Conservation (phyloP, 257 asterid genomes). For the Jaltomata sinuosa region DNA sequence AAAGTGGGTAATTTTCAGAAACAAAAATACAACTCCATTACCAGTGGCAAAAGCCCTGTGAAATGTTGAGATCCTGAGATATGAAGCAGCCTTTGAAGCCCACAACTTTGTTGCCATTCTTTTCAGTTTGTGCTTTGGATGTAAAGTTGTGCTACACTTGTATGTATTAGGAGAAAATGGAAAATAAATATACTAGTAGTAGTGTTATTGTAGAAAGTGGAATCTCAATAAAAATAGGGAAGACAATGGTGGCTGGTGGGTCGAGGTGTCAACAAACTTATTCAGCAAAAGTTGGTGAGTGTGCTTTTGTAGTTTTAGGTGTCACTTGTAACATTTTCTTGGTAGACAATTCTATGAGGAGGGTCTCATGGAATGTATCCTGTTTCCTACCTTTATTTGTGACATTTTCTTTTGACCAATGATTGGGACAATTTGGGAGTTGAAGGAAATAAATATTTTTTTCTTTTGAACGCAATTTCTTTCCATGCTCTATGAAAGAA, state of each 20-base stretch:
- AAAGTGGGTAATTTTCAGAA: not conserved
- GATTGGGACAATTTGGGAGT: not conserved
- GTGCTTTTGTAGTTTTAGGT: not conserved
- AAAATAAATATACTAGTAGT: not conserved
- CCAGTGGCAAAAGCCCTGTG: slow-evolving; percentile 86
- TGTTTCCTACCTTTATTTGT: not conserved
- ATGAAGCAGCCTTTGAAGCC: slow-evolving; percentile 80
- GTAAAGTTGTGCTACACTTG: not conserved
- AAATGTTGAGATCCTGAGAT: slow-evolving; percentile 64
- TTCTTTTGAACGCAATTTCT: too few species aligned
- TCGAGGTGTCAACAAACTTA: slow-evolving; percentile 27
- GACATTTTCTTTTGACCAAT: not conserved
- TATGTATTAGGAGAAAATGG: not conserved
- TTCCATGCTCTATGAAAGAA: too few species aligned
- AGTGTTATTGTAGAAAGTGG: not conserved
- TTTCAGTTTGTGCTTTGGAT: not conserved
- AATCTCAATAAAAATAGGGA: not conserved
- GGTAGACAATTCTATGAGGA: not conserved
- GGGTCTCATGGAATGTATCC: not conserved
- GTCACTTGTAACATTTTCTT: not conserved
- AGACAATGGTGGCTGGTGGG: slow-evolving; percentile 17
- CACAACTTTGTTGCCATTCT: slow-evolving; percentile 72
- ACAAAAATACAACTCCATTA: not conserved
- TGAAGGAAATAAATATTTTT: too few species aligned
- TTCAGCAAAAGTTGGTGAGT: slow-evolving; percentile 20